A percentile compares a stretch with the other conserved stretches of the same genome.
These are phyloP conservation scores for Talaromyces sp. DNA, from an alignment of 2,329 filamentous ascomycete species.

Conservation along the genomic window DNA sequence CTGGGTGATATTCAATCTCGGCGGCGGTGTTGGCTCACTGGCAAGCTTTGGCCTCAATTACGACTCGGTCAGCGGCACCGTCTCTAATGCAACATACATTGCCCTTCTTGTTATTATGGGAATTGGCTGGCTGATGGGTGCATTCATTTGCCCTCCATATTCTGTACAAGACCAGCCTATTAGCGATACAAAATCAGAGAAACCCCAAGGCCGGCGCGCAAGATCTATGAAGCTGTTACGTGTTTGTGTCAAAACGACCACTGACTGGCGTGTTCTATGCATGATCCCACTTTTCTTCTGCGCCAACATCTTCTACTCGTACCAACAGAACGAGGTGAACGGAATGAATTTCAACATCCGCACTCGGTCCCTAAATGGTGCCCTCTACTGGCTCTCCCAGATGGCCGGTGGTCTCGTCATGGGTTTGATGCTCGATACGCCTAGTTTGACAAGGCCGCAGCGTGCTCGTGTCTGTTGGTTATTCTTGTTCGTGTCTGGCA, in stretches of 20 bases:
- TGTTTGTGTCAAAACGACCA: background rate
- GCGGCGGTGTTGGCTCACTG: conserved; percentile 42
- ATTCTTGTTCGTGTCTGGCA: conserved; percentile 46
- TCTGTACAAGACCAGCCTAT: conserved; percentile 38
- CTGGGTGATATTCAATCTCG: conserved; percentile 47
- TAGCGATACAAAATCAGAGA: background rate
- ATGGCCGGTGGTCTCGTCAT: conserved; percentile 47
- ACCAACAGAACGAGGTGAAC: conserved; percentile 52
- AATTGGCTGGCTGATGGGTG: conserved; percentile 45
- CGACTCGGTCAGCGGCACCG: conserved; percentile 38
- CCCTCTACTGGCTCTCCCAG: conserved; percentile 51
- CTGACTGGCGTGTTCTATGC: conserved; percentile 43
- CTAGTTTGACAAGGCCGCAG: conserved; percentile 38
- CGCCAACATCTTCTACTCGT: conserved; percentile 51
- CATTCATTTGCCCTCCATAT: conserved; percentile 47
- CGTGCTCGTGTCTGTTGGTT: conserved; percentile 47
- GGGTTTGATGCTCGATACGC: conserved; percentile 35
- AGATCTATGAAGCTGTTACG: background rate
- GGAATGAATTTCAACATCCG: conserved; percentile 49
- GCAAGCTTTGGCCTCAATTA: conserved; percentile 44
- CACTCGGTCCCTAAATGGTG: conserved; percentile 49
- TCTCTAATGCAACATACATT: conserved; percentile 49
- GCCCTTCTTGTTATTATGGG: conserved; percentile 48
- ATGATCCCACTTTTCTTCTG: conserved; percentile 54
- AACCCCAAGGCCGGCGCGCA: background rate